Conservation (phyloP, 257 asterid genomes). For the Fraxinus cuspidata region DNA sequence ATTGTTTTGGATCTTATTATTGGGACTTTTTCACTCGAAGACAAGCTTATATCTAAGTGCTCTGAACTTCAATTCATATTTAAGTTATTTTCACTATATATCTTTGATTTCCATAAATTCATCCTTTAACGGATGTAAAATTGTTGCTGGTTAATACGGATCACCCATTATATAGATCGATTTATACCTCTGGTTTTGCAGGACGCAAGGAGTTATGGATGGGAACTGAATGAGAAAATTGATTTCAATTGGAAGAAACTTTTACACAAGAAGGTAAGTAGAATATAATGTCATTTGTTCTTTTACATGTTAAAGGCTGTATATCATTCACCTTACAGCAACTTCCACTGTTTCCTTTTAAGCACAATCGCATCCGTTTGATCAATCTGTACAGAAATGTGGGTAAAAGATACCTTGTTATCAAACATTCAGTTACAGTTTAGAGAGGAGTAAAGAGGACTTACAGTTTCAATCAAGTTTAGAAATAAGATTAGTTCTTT, state of each 20-base stretch:
- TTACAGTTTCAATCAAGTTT: neutral
- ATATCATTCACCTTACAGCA: neutral
- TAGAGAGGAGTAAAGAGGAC: neutral
- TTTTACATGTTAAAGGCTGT: neutral
- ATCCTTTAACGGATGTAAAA: neutral
- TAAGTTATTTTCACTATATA: neutral
- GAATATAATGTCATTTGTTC: constrained; percentile 3
- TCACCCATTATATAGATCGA: neutral
- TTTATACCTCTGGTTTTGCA: constrained; percentile 35
- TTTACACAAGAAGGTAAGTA: constrained; percentile 77
- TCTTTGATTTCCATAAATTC: neutral
- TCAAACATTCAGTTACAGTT: neutral
- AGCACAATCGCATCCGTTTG: neutral
- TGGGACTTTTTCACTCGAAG: neutral
- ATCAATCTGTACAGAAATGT: neutral
- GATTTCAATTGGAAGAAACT: constrained; percentile 97
- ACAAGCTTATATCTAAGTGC: neutral
- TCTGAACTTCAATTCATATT: neutral
- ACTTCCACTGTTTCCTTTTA: neutral
- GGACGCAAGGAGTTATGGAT: constrained; percentile 94
- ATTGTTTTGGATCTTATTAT: neutral
- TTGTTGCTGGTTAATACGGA: neutral
- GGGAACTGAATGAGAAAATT: constrained; percentile 82
- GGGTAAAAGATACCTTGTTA: neutral
- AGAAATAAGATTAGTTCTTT: neutral